Base-by-base conservation (phyloP, 345 rosid species). In the Euclidium syriacum region DNA sequence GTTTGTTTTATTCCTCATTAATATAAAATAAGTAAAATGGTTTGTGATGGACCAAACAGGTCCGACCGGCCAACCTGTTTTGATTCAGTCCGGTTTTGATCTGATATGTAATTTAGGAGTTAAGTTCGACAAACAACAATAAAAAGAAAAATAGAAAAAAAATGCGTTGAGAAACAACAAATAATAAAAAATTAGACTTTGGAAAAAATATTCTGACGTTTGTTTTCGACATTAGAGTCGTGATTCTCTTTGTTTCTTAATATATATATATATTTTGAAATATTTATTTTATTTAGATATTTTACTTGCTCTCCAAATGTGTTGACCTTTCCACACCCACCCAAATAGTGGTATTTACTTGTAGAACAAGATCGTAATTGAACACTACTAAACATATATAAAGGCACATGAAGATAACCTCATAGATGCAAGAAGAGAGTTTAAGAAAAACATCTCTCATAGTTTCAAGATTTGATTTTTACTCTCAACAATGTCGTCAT, bases 231-330 rank as follows among this genome's bases (percentile, higher is more conserved):
- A 14, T 38, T 14, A 17, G 59, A 53, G 59, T 9, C 62, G 62
- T 56, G 48, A 15, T 27, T 14, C 15, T 15, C 32, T 23, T 23
- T 39, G 0, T 16, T 27, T 53, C 14, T 15, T 26, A 24, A n/a
- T n/a, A n/a, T n/a, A n/a, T n/a, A n/a, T n/a, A n/a, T n/a, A n/a
- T n/a, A n/a, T n/a, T n/a, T n/a, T n/a, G n/a, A n/a, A n/a, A n/a
- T 24, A 3, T 3, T 6, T 15, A 2, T 24, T 38, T 0, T 15
- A 10, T 40, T 15, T 57, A 26, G 34, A 40, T 40, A 57, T 57
- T 40, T 25, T 44, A 44, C 53, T 25, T 60, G 65, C 11, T 44
- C 65, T 22, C 22, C 65, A 60, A 60, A 33, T 48, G 43, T 33
- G 65, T 18, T 41, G 51, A 58, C 38, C 10, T 26, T 14, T 40